phyloP scores from a whole-genome alignment of 345 rosid species.

The Hirschfeldia incana region DNA sequence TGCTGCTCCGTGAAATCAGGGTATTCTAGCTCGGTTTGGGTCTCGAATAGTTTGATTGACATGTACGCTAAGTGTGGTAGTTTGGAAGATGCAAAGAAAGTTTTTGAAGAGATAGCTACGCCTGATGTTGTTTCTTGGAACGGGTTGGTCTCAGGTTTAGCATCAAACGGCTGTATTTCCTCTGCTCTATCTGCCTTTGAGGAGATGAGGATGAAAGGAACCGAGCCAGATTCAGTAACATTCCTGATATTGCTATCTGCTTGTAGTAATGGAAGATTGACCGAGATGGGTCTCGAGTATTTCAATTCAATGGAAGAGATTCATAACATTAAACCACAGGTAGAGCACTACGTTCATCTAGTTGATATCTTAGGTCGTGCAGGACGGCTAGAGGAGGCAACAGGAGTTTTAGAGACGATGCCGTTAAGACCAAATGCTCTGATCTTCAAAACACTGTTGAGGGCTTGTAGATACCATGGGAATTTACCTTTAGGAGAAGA shows the following conservation, averaged over 20 bases:
- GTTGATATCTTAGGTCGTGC: constrained; percentile 59
- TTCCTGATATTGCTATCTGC: constrained; percentile 52
- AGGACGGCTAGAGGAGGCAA: constrained; percentile 62
- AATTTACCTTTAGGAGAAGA: constrained; percentile 65
- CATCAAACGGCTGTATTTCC: constrained; percentile 50
- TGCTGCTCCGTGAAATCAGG: constrained; percentile 61
- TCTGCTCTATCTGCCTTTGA: constrained; percentile 65
- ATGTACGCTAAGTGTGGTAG: constrained; percentile 59
- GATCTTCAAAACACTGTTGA: constrained; percentile 57
- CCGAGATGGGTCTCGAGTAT: constrained; percentile 56
- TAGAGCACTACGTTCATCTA: constrained; percentile 56
- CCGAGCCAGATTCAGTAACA: constrained; percentile 55
- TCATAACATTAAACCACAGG: constrained; percentile 47
- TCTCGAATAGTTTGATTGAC: constrained; percentile 54
- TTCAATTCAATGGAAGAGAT: constrained; percentile 47
- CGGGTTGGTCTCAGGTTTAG: constrained; percentile 58
- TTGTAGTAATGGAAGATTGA: constrained; percentile 56
- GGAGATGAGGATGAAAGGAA: constrained; percentile 64
- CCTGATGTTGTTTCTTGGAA: constrained; percentile 79
- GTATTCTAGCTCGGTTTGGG: constrained; percentile 43
- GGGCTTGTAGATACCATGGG: constrained; percentile 54
- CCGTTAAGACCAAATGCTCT: constrained; percentile 46
- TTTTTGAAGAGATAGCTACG: constrained; percentile 48
- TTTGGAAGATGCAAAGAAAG: constrained; percentile 42
- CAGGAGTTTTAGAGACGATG: constrained; percentile 50